Evolutionary conservation across 768 basidiomycete genomes (phyloP).

Genomic region (Leccinellum albellum): DNA sequence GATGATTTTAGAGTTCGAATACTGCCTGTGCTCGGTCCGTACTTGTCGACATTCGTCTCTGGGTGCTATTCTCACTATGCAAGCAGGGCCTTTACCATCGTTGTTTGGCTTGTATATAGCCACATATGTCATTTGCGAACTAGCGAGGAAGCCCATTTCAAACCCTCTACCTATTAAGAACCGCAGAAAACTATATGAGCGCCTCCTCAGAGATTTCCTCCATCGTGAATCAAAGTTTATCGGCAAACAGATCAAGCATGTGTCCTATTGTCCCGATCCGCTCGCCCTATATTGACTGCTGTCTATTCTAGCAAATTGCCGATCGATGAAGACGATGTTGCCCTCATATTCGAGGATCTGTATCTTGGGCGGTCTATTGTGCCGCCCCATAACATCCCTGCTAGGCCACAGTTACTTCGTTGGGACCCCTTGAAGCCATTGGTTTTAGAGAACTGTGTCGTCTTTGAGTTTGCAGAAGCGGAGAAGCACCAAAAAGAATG

Average conservation of each 20-base stretch:
- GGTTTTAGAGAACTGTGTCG: constrained; percentile 76
- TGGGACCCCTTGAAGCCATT: constrained; percentile 74
- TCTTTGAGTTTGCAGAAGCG: constrained; percentile 75
- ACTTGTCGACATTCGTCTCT: background rate
- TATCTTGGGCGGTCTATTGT: constrained; percentile 72
- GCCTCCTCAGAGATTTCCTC: constrained; percentile 72
- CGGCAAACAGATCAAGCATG: constrained; percentile 57
- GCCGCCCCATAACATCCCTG: constrained; percentile 73
- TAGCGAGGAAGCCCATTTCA: constrained; percentile 78
- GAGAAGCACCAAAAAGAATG: constrained; percentile 58
- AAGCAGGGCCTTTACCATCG: constrained; percentile 62
- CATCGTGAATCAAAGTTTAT: constrained; percentile 69
- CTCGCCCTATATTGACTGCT: background rate
- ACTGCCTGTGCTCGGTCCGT: constrained; percentile 80
- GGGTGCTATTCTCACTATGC: background rate
- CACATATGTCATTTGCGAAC: constrained; percentile 81
- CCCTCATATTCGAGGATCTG: constrained; percentile 83
- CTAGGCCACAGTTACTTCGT: constrained; percentile 69
- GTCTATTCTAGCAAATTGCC: constrained; percentile 55
- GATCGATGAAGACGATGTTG: constrained; percentile 80
- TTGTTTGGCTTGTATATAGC: constrained; percentile 90
- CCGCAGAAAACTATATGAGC: constrained; percentile 78
- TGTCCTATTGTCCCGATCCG: constrained; percentile 3
- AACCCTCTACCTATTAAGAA: constrained; percentile 87
- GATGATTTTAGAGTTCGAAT: constrained; percentile 94